These are phyloP conservation scores for Lactarius sp. DNA, from an alignment of 768 basidiomycete genomes.

Conservation along the genomic window DNA sequence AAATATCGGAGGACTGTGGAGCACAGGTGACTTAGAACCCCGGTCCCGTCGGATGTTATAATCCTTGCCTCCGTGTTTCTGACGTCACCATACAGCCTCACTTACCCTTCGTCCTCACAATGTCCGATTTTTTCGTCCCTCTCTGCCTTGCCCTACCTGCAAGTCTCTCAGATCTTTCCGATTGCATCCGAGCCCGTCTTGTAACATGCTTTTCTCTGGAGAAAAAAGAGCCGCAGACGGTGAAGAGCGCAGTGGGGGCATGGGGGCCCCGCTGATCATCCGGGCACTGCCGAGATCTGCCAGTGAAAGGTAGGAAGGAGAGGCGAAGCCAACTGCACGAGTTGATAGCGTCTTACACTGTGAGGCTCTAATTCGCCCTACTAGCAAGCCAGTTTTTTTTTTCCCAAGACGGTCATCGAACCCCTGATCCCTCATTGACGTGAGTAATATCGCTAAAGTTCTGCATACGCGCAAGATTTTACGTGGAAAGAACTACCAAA, in stretches of 20 bases:
- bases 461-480: not conserved
- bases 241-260: not conserved
- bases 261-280: constrained; percentile 5
- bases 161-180: not conserved
- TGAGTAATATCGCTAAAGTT: not conserved
- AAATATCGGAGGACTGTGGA: not conserved
- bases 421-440: not conserved
- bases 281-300: constrained; percentile 6
- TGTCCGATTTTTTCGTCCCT: not conserved
- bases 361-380: not conserved
- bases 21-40: constrained; percentile 1
- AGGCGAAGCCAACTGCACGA: not conserved
- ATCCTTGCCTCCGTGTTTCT: constrained; percentile 1
- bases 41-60: constrained; percentile 7
- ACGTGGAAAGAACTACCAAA: not conserved
- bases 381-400: not conserved
- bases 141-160: not conserved
- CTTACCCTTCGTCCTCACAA: constrained; percentile 10
- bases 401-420: not conserved
- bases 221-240: not conserved
- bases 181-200: not conserved
- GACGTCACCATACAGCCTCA: constrained; percentile 10
- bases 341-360: not conserved
- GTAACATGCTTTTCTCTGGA: constrained; percentile 1
- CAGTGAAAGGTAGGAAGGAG: not conserved